A percentile compares a stretch with the other conserved stretches of the same genome.
Evolutionary conservation across 139 green algal species (phyloP).

Genomic region (Volvox reticuliferus): DNA sequence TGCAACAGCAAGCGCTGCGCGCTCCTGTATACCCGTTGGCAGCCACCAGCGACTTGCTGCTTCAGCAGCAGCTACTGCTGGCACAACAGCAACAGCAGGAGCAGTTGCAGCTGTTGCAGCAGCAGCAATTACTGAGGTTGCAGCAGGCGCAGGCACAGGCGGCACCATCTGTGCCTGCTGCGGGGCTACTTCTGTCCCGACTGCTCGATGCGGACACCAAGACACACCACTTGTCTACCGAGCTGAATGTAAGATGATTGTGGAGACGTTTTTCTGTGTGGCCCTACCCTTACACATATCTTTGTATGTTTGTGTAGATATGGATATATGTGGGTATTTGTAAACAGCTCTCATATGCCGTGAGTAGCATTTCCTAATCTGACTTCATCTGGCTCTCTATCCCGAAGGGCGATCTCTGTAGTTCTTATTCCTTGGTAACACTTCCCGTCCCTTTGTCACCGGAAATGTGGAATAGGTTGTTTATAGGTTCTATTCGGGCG

Average conservation of each 20-base stretch:
- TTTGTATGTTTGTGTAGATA: too few species aligned
- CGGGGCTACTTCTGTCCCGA: conserved; percentile 23
- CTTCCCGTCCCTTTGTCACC: too few species aligned
- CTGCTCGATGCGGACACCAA: conserved; percentile 38
- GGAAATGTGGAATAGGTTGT: too few species aligned
- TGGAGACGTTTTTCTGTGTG: background rate
- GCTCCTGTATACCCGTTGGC: background rate
- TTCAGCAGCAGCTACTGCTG: conserved; percentile 6
- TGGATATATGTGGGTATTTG: too few species aligned
- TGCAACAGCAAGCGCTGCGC: background rate
- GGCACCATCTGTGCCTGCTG: background rate
- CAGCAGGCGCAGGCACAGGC: conserved; percentile 4
- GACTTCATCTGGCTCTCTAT: too few species aligned
- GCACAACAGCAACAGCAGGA: conserved; percentile 14
- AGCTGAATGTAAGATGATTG: conserved; percentile 28
- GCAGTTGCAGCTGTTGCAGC: conserved; percentile 28
- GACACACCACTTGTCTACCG: conserved; percentile 15
- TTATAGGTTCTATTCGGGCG: too few species aligned
- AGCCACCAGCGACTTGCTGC: background rate
- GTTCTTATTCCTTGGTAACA: too few species aligned
- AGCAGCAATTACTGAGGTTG: background rate
- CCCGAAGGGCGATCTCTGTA: too few species aligned
- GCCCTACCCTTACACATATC: too few species aligned
- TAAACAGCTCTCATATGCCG: too few species aligned
- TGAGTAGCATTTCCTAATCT: too few species aligned